These are phyloP conservation scores for Lodderomyces jiufengensis DNA, from an alignment of 1,139 yeast genomes.

Conservation along the genomic window DNA sequence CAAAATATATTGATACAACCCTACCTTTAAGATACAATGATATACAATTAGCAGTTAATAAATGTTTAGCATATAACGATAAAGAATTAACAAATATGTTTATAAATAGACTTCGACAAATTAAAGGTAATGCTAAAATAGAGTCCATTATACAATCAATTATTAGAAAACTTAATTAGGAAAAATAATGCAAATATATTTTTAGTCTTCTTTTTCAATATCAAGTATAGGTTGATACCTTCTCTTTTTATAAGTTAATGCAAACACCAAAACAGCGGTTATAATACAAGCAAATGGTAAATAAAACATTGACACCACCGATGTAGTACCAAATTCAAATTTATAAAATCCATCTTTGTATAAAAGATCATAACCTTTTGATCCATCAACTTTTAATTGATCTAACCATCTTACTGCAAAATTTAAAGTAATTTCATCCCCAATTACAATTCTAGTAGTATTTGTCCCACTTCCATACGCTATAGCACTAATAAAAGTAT, in stretches of 20 bases:
- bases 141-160: conserved; percentile 24
- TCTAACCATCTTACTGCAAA: conserved; percentile 61
- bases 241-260: conserved; percentile 21
- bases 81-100: conserved; percentile 44
- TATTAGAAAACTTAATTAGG: conserved; percentile 26
- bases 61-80: conserved; percentile 55
- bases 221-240: conserved; percentile 24
- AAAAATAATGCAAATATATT: no score
- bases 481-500: conserved; percentile 49
- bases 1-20: conserved; percentile 55
- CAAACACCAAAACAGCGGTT: conserved; percentile 25
- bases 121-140: conserved; percentile 20
- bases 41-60: conserved; percentile 68
- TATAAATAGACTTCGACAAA: conserved; percentile 31
- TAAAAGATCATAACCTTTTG: conserved; percentile 26
- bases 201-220: conserved; percentile 17
- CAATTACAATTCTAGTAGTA: conserved; percentile 62
- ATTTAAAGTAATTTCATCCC: conserved; percentile 55
- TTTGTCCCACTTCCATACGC: conserved; percentile 66
- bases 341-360: conserved; percentile 42
- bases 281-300: conserved; percentile 23
- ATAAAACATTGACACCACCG: conserved; percentile 10
- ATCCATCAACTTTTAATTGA: conserved; percentile 20
- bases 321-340: conserved; percentile 24
- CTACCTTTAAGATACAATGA: conserved; percentile 62